Conservation (phyloP, 768 basidiomycete species). For the Gautieria morchelliformis region DNA sequence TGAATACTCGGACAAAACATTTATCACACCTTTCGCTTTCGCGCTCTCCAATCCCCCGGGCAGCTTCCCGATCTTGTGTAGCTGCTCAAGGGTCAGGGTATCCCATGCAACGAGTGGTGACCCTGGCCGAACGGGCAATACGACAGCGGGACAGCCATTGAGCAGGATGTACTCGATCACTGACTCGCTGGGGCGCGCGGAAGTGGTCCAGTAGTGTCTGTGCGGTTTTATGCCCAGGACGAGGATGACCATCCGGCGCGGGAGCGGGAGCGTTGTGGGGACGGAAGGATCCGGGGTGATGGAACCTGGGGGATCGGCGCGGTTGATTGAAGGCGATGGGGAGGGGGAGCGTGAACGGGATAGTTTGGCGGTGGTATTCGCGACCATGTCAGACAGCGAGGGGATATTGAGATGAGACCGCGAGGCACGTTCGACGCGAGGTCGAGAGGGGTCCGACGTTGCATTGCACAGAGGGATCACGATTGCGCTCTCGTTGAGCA, state of each 20-base stretch:
- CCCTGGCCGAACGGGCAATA: conserved; percentile 49
- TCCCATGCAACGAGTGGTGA: conserved; percentile 62
- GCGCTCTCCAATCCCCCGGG: conserved; percentile 22
- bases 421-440: not conserved
- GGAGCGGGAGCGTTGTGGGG: conserved; percentile 20
- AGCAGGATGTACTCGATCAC: conserved; percentile 53
- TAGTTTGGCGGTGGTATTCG: not conserved
- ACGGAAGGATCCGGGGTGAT: not conserved
- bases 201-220: conserved; percentile 44
- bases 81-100: conserved; percentile 42
- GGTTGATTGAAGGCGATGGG: not conserved
- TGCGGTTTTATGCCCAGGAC: conserved; percentile 55
- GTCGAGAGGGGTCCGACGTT: conserved; percentile 29
- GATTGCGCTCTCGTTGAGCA: conserved; percentile 47
- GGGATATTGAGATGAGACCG: not conserved
- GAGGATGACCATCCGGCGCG: conserved; percentile 47
- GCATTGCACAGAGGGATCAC: conserved; percentile 38
- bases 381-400: conserved; percentile 1
- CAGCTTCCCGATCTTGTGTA: conserved; percentile 40
- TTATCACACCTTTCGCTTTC: conserved; percentile 43
- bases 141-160: conserved; percentile 51
- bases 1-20: conserved; percentile 47
- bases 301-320: not conserved
- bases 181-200: conserved; percentile 50
- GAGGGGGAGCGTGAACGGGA: conserved; percentile 2